These are phyloP conservation scores for Paxillus ammoniavirescens DNA, from an alignment of 768 basidiomycete species.

Conservation along the genomic window DNA sequence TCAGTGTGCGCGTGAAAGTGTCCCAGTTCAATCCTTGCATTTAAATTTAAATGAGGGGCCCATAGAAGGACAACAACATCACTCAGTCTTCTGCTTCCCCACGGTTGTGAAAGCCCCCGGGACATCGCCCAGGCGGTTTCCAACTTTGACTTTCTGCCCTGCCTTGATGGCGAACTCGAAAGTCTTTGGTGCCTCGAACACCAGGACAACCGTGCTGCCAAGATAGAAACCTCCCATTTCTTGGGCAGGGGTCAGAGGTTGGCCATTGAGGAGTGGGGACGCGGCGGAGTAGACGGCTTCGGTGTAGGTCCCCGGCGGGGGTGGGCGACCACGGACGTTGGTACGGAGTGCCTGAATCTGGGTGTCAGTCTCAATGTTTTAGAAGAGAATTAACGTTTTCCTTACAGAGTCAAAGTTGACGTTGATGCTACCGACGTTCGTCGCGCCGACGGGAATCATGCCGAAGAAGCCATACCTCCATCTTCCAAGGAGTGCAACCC, in stretches of 20 bases:
- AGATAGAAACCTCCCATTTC: conserved; percentile 98
- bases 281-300: conserved; percentile 92
- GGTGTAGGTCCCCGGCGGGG: conserved; percentile 81
- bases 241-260: conserved; percentile 83
- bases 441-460: conserved; percentile 98
- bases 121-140: conserved; percentile 72
- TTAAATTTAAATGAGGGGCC: not conserved
- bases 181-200: conserved; percentile 88
- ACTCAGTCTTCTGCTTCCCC: conserved; percentile 34
- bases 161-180: conserved; percentile 78
- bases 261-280: conserved; percentile 79
- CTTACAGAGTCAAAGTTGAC: conserved; percentile 89
- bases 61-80: not conserved
- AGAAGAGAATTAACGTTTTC: not conserved
- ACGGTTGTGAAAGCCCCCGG: conserved; percentile 22
- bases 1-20: not conserved
- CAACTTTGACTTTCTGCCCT: conserved; percentile 86
- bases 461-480: conserved; percentile 97
- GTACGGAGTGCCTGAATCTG: conserved; percentile 74
- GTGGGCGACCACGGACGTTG: conserved; percentile 72
- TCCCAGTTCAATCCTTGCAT: too few relatives aligned
- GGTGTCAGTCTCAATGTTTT: not conserved
- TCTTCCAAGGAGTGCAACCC: conserved; percentile 89
- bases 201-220: conserved; percentile 93
- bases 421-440: conserved; percentile 95